Evolutionary conservation across 1,284 basidiomycete species (phyloP), one percentile per base, ranked within the genome.

Genomic region (Xerocomus tenax): DNA sequence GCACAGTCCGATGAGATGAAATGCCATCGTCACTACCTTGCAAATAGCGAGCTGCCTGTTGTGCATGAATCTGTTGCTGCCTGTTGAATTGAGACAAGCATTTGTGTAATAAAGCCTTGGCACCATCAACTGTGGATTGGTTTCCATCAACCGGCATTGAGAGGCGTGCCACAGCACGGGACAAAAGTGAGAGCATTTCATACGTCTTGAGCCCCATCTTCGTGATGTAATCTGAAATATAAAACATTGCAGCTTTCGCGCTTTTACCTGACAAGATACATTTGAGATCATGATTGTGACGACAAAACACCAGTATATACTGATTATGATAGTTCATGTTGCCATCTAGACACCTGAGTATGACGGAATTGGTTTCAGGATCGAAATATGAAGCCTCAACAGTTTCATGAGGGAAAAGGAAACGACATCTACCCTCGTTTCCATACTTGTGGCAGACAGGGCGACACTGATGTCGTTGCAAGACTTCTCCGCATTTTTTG

Each of bases 241-340:
- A 57, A 15, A 57, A 57, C 56, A 57, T 57, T 0, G 56, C 56
- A 2, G 52, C 56, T 2, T 57, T 57, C 0, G 47, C 50, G 21
- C 45, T 44, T 6, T 55, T 54, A 0, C 56, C 53, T 0, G 50
- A 57, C 1, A 57, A 21, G 0, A 57, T 57, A 8, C 56, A 57
- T n/a, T 57, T 58, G 0, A 58, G 23, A 4, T 57, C 43, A 15
- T 57, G 48, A 15, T 57, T 57, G 7, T 57, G 56, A 0, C 43
- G 15, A 28, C 56, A 58, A 19, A 55, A 57, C 0, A 57, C 53
- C 1, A 58, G 50, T 2, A 57, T 48, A 2, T 58, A 51, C 0
- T 16, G 53, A 9, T 55, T 57, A 5, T 26, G 32, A 3, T 52
- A 48, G 12, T 57, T 57, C 0, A 57, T 42, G 16, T 29, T 50